Base-by-base conservation (phyloP, 2,329 filamentous ascomycete species). In the Sphaerulina vaccinii region DNA sequence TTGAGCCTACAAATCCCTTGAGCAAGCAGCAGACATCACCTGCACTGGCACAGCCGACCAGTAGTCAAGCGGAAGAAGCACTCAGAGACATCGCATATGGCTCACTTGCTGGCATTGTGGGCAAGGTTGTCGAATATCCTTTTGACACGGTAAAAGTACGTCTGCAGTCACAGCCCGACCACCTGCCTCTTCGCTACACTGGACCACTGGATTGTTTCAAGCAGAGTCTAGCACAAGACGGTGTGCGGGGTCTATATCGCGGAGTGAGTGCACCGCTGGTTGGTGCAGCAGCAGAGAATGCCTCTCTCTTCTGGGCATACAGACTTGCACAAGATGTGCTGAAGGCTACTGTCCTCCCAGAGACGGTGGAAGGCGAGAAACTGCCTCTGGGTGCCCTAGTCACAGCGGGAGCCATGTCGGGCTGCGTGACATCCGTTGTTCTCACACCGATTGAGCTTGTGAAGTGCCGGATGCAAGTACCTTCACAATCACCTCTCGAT, bases 141-240 rank as follows among this genome's bases (percentile, higher is more conserved):
- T 99, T 99, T 73, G 93, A 99, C 73, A 99, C 93, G 0, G 86
- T 99, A 70, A 99, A 99, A 74, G 93, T 99, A 54, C 88, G 93
- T 35, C 82, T 99, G 9, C 93, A 99, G 70, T 93, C 92, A n/a
- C 92, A 97, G 70, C 88, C 90, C 27, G 87, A 92, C 70, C 83
- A 86, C 63, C 78, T 90, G 2, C 90, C 90, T 13, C 81, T 91
- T 16, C 85, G 82, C 54, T 97, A 96, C 71, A 83, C 75, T 5
- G 93, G 93, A 0, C 92, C 93, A 0, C 65, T 96, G 58, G 93
- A 99, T 73, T 97, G 93, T 74, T 96, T 99, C 73, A 82, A 84
- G 63, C 87, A 97, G 75, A 90, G 90, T 7, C 77, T 96, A 60
- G 81, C 80, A 58, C 79, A 82, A 37, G 90, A 95, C 70, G 92